Conservation (phyloP, 257 asterid genomes). For the Nyctanthes arbortristis region DNA sequence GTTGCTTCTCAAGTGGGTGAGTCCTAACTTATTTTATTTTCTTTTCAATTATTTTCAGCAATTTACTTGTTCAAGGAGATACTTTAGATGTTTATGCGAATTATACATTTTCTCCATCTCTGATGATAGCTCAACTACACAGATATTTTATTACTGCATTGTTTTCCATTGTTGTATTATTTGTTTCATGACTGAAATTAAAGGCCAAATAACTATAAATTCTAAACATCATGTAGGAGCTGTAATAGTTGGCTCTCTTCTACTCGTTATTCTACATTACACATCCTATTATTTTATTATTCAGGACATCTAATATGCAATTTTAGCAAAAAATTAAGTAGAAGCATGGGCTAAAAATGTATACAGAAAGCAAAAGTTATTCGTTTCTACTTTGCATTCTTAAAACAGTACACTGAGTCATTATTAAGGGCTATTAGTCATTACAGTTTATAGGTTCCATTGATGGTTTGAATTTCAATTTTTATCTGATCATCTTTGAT, state of each 20-base stretch:
- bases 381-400: background rate
- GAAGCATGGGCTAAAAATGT: background rate
- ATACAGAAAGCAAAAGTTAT: constrained; percentile 6
- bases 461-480: constrained; percentile 8
- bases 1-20: constrained; percentile 63
- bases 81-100: background rate
- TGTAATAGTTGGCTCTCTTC: constrained; percentile 7
- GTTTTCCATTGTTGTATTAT: background rate
- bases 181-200: constrained; percentile 4
- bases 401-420: background rate
- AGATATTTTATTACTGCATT: background rate
- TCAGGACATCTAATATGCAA: constrained; percentile 3
- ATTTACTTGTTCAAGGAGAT: background rate
- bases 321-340: constrained; percentile 14
- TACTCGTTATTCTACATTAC: constrained; percentile 11
- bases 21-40: constrained; percentile 28
- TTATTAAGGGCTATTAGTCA: constrained; percentile 4
- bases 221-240: constrained; percentile 1
- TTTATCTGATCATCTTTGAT: constrained; percentile 9
- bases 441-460: background rate
- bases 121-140: constrained; percentile 5
- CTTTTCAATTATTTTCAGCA: constrained; percentile 6
- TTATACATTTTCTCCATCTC: constrained; percentile 1
- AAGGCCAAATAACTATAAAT: background rate
- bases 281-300: background rate